phyloP scores from a whole-genome alignment of 495 filamentous ascomycete species.

The Recurvomyces mirabilis region DNA sequence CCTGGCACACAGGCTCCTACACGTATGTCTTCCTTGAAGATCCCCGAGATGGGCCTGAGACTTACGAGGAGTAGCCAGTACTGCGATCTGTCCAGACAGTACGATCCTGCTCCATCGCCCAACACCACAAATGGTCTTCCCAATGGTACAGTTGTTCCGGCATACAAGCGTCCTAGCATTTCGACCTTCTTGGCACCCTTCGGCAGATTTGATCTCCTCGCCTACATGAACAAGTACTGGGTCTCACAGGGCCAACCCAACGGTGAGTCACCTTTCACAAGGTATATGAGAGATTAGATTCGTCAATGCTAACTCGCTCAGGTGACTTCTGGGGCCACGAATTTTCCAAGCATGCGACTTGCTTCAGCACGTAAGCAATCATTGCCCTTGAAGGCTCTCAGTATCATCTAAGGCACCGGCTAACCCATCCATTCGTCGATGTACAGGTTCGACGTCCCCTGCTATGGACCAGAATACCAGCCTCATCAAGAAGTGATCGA shows the following conservation, averaged over 20 bases:
- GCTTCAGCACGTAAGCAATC: conserved; percentile 43
- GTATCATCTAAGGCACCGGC: too few relatives aligned
- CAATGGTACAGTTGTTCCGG: conserved; percentile 34
- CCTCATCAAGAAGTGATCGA: conserved; percentile 38
- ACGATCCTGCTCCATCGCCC: conserved; percentile 40
- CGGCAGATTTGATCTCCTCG: conserved; percentile 37
- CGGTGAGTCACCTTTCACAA: too few relatives aligned
- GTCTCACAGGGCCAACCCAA: conserved; percentile 35
- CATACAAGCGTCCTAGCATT: conserved; percentile 36
- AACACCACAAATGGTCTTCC: conserved; percentile 39
- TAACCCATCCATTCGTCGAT: too few relatives aligned
- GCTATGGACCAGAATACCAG: conserved; percentile 37
- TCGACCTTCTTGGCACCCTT: conserved; percentile 36
- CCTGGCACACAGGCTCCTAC: too few relatives aligned
- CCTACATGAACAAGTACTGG: conserved; percentile 44
- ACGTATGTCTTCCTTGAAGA: conserved; percentile 25
- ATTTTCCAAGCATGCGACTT: conserved; percentile 46
- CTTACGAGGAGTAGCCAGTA: conserved; percentile 32
- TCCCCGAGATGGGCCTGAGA: neutral
- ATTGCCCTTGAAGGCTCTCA: too few relatives aligned
- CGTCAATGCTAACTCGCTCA: too few relatives aligned
- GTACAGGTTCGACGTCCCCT: conserved; percentile 39
- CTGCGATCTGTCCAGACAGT: conserved; percentile 42
- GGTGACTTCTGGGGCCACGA: too few relatives aligned
- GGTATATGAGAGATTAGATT: too few relatives aligned